These are phyloP conservation scores for Penicillium aurantiogriseum DNA, from an alignment of 2,329 filamentous ascomycete genomes.

Conservation along the genomic window DNA sequence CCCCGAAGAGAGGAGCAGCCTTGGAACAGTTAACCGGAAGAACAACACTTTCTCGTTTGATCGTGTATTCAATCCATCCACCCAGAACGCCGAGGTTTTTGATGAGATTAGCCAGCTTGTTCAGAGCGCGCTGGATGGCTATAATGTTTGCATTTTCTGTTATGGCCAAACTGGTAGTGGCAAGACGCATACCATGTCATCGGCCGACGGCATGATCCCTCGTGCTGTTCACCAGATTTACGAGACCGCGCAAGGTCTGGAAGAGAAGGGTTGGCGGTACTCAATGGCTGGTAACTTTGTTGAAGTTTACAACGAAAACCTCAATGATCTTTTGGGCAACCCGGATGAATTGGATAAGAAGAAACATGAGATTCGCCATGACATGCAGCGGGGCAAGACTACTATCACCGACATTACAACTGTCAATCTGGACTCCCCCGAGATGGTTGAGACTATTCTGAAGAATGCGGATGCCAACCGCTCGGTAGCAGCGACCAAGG, in stretches of 20 bases:
- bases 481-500: slow-evolving; percentile 93
- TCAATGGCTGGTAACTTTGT: slow-evolving; percentile 93
- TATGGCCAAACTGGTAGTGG: slow-evolving; percentile 97
- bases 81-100: slow-evolving; percentile 83
- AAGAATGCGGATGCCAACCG: slow-evolving; percentile 79
- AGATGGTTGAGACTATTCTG: slow-evolving; percentile 77
- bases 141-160: slow-evolving; percentile 98
- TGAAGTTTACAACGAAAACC: slow-evolving; percentile 96
- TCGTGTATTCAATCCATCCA: slow-evolving; percentile 77
- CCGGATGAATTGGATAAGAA: slow-evolving; percentile 71
- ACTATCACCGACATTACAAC: slow-evolving; percentile 76
- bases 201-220: slow-evolving; percentile 89
- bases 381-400: slow-evolving; percentile 77
- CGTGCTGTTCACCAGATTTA: slow-evolving; percentile 92
- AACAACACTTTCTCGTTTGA: slow-evolving; percentile 88
- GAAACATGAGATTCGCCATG: slow-evolving; percentile 87
- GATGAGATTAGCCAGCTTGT: slow-evolving; percentile 96
- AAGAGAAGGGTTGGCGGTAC: slow-evolving; percentile 92
- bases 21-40: slow-evolving; percentile 73
- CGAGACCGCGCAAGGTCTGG: slow-evolving; percentile 75
- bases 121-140: slow-evolving; percentile 92
- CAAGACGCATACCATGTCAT: slow-evolving; percentile 96
- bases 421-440: slow-evolving; percentile 73
- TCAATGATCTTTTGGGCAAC: slow-evolving; percentile 81
- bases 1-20: slow-evolving; percentile 76